Conservation (phyloP, 1,284 basidiomycete species). For the Termitomyces sp. region DNA sequence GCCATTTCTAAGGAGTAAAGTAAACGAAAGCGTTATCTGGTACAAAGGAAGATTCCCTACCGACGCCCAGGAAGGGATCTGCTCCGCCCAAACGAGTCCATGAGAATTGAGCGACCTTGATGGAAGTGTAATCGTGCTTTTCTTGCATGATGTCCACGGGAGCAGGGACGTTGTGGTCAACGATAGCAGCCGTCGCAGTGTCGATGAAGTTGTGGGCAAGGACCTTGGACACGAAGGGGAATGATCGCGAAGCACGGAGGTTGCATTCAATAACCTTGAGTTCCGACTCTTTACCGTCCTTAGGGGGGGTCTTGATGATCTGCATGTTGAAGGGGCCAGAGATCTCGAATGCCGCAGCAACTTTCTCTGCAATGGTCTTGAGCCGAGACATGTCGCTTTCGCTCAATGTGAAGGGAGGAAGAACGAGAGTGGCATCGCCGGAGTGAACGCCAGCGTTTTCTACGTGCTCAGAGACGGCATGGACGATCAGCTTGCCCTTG, state of each 20-base stretch:
- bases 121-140: constrained; percentile 88
- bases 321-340: constrained; percentile 99
- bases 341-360: constrained; percentile 92
- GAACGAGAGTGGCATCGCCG: constrained; percentile 95
- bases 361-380: constrained; percentile 93
- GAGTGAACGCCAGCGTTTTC: constrained; percentile 99
- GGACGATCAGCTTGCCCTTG: constrained; percentile 91
- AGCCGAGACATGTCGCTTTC: constrained; percentile 79
- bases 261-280: constrained; percentile 99
- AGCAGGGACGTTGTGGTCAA: constrained; percentile 84
- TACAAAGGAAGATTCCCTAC: constrained; percentile 40
- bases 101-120: constrained; percentile 98
- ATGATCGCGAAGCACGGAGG: constrained; percentile 93
- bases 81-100: constrained; percentile 95
- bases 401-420: constrained; percentile 89
- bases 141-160: constrained; percentile 93
- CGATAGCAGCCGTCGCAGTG: constrained; percentile 89
- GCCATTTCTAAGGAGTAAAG: constrained; percentile 77
- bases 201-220: constrained; percentile 97
- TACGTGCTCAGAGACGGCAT: constrained; percentile 97
- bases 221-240: constrained; percentile 99
- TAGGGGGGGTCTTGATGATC: constrained; percentile 84
- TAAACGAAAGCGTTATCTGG: neutral
- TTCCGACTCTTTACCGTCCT: constrained; percentile 53
- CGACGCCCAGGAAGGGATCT: constrained; percentile 95